phyloP scores from a whole-genome alignment of 768 basidiomycete genomes.

The Phylloporus sp. region DNA sequence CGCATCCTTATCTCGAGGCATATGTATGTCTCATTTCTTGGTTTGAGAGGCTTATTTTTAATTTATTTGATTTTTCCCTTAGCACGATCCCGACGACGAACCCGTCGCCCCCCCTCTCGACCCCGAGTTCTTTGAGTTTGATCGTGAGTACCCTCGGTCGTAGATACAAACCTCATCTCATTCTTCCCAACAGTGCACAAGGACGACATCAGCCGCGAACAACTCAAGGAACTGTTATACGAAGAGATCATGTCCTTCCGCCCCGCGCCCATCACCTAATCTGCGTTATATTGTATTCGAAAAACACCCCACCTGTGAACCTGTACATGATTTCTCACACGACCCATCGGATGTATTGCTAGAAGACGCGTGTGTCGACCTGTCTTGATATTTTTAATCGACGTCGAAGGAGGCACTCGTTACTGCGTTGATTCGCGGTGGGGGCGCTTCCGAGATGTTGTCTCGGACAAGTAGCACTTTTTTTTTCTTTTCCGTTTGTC shows the following conservation, averaged over 20 bases:
- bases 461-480: no score
- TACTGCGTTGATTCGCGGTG: not conserved
- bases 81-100: conserved; percentile 97
- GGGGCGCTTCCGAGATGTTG: not conserved
- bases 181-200: conserved; percentile 62
- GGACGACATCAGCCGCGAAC: conserved; percentile 92
- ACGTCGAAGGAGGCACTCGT: not conserved
- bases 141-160: conserved; percentile 49
- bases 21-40: conserved; percentile 50
- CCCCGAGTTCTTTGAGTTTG: conserved; percentile 96
- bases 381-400: not conserved
- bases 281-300: not conserved
- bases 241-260: conserved; percentile 93
- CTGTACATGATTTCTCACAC: conserved; percentile 2
- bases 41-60: not conserved
- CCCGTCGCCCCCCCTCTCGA: conserved; percentile 93
- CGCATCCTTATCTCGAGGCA: conserved; percentile 93
- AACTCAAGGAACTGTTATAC: conserved; percentile 90
- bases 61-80: conserved; percentile 9
- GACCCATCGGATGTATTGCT: conserved; percentile 3
- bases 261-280: conserved; percentile 49
- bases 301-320: not conserved
- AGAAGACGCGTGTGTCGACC: conserved; percentile 1
- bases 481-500: no score
- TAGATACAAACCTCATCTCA: not conserved